Base-by-base conservation (phyloP, 2,329 filamentous ascomycete genomes). In the Fusarium foetens region DNA sequence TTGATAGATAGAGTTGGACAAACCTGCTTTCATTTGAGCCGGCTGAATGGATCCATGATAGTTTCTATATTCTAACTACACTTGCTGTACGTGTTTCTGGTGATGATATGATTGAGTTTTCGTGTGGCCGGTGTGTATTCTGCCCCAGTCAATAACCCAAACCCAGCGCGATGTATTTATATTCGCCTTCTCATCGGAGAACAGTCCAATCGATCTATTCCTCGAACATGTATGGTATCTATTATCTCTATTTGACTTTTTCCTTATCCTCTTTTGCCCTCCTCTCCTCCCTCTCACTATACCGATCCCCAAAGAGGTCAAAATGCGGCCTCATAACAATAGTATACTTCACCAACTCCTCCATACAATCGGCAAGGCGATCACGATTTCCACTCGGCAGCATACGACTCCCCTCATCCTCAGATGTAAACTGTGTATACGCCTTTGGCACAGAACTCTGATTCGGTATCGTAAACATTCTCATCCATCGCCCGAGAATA, bases 331-430 rank as follows among this genome's bases (percentile, higher is more conserved):
- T 63, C 61, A 64, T 64, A 0, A 45, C 45, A 21, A 64, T 63
- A 1, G 45, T 64, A 13, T 64, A 64, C n/a, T 64, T 64, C 2
- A 63, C 58, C 3, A 64, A 16, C 33, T 64, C 61, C 8, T 63
- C 61, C 58, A 64, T 64, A 3, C 61, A 64, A 39, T 64, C 45
- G 0, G 63, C 45, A 11, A 64, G 27, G 1, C 58, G 45, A 27
- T 63, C 38, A 0, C 61, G 58, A 17, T 64, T 64, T 1, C 31
- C 23, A n/a, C 58, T 64, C 1, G 38, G 14, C 9, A 64, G 25
- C 61, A 64, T 64, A 0, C 62, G 62, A 11, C 58, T 63, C 0
- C 58, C 58, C 0, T 51, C 46, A 3, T 23, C n/a, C 8, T 51
- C 29, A 19, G n/a, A 10, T 0, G n/a, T 35, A 19, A 64, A 63